Evolutionary conservation across 345 rosid genomes (phyloP).

Genomic region (Gossypium longicalyx): DNA sequence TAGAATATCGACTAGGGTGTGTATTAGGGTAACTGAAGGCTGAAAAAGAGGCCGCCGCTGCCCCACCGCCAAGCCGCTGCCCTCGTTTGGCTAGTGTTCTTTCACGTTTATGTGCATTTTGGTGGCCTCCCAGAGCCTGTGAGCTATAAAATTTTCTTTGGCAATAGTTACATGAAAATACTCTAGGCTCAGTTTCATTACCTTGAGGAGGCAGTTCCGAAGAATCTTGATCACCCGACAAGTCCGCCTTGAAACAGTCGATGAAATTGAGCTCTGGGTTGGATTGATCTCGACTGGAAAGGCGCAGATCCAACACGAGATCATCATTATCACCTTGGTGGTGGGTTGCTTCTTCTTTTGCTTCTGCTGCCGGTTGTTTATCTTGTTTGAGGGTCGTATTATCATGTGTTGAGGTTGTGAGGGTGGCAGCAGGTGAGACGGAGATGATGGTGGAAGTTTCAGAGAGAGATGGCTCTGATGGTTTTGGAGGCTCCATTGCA

Average conservation of each 20-base stretch:
- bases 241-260: conserved; percentile 29
- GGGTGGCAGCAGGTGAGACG: conserved; percentile 8
- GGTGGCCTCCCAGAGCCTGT: conserved; percentile 95
- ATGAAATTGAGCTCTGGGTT: conserved; percentile 48
- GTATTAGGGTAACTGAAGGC: conserved; percentile 28
- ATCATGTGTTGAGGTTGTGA: no score
- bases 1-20: conserved; percentile 33
- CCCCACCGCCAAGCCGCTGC: conserved; percentile 26
- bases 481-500: conserved; percentile 39
- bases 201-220: conserved; percentile 20
- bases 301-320: conserved; percentile 60
- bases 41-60: conserved; percentile 19
- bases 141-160: conserved; percentile 92
- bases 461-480: conserved; percentile 32
- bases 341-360: conserved; percentile 8
- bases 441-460: conserved; percentile 35
- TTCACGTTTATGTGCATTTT: conserved; percentile 90
- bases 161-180: conserved; percentile 85
- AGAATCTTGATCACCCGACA: conserved; percentile 18
- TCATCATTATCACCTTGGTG: conserved; percentile 3
- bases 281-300: conserved; percentile 31
- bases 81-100: conserved; percentile 83
- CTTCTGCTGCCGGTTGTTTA: not conserved
- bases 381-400: not conserved
- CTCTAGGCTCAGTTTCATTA: conserved; percentile 49